A percentile compares a stretch with the other conserved stretches of the same genome.
These are phyloP conservation scores for Colletotrichum abscissum DNA, from an alignment of 2,329 filamentous ascomycete genomes.

Conservation along the genomic window DNA sequence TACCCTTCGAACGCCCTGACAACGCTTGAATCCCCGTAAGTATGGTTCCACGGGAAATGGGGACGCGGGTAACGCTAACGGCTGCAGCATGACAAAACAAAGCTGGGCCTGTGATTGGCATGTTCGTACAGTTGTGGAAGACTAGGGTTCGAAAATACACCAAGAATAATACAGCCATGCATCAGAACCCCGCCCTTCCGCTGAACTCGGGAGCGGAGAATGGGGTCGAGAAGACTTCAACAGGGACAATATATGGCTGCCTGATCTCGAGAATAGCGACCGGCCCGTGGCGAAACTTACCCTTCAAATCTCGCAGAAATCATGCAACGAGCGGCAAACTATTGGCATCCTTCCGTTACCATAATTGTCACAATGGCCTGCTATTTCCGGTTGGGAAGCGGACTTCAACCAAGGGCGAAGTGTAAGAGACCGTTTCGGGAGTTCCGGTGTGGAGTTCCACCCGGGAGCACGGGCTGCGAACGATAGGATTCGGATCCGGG, in stretches of 20 bases:
- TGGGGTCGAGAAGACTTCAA: background rate
- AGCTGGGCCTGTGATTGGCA: slow-evolving; percentile 4
- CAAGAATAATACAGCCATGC: background rate
- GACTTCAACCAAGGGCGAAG: background rate
- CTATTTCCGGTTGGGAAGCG: background rate
- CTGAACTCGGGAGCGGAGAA: background rate
- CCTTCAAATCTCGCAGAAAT: background rate
- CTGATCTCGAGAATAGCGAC: background rate
- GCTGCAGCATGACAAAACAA: slow-evolving; percentile 26
- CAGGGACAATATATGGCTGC: slow-evolving; percentile 18
- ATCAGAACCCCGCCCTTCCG: background rate
- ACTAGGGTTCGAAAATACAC: background rate
- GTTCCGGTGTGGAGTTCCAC: slow-evolving; percentile 27
- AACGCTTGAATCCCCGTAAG: background rate
- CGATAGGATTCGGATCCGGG: slow-evolving; percentile 22
- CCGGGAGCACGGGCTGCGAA: slow-evolving; percentile 9
- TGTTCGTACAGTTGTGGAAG: slow-evolving; percentile 1
- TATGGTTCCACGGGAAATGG: slow-evolving; percentile 11
- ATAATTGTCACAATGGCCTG: background rate
- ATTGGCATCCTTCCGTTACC: background rate
- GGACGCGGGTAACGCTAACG: slow-evolving; percentile 19
- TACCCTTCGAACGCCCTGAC: background rate
- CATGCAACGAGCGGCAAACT: background rate
- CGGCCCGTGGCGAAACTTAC: background rate
- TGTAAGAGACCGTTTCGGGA: background rate